phyloP scores from a whole-genome alignment of 495 filamentous ascomycete species.

The Chaetomium cochliodes region DNA sequence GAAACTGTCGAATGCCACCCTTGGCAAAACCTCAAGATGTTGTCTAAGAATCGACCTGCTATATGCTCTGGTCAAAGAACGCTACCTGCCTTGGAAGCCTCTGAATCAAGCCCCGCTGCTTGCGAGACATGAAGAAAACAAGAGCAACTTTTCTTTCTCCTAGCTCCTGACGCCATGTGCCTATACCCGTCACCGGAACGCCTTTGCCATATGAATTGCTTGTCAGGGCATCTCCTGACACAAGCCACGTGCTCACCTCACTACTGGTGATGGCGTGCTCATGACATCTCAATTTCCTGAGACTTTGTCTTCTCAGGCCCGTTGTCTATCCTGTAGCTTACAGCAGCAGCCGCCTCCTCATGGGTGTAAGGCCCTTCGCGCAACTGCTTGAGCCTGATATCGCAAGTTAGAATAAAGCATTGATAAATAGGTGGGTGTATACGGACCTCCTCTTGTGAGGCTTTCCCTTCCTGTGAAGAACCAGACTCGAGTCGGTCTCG shows the following conservation, averaged over 20 bases:
- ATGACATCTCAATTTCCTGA: slow-evolving; percentile 34
- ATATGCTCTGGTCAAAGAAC: background rate
- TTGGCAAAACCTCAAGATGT: background rate
- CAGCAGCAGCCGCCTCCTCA: slow-evolving; percentile 77
- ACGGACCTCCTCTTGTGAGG: slow-evolving; percentile 84
- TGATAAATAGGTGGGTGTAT: background rate
- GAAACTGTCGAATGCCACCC: no score
- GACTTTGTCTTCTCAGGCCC: slow-evolving; percentile 28
- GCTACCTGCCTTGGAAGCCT: background rate
- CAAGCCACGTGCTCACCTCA: background rate
- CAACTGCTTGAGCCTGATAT: slow-evolving; percentile 65
- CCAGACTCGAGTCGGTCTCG: slow-evolving; percentile 76
- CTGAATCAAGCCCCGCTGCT: background rate
- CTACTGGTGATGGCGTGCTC: background rate
- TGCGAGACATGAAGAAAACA: background rate
- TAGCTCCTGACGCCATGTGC: slow-evolving; percentile 10
- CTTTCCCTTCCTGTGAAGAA: slow-evolving; percentile 78
- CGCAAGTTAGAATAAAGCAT: background rate
- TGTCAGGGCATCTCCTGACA: background rate
- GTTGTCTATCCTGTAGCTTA: slow-evolving; percentile 50
- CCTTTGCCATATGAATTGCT: slow-evolving; percentile 9
- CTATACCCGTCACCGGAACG: slow-evolving; percentile 7
- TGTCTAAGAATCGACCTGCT: no score
- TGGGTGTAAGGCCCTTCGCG: slow-evolving; percentile 81
- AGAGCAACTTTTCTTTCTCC: slow-evolving; percentile 1